Evolutionary conservation across 345 rosid species (phyloP), one percentile per base, ranked within the genome.

Genomic region (Reutealis trisperma): DNA sequence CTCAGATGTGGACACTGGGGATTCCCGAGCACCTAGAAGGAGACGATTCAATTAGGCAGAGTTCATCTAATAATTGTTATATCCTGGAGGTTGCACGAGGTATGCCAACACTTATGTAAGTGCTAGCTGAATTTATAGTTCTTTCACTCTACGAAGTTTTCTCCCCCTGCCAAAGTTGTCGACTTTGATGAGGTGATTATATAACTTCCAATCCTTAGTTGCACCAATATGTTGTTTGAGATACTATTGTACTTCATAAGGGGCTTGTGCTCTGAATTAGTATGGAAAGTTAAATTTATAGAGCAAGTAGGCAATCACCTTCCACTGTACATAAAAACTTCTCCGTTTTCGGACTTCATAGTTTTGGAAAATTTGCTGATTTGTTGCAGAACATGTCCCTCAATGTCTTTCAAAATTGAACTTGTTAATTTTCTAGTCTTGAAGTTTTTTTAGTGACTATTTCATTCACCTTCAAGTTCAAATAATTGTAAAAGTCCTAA

Each of bases 1-100:
- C 77, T 88, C 96, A 44, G 98, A 93, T 80, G 79, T 91, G 76
- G 96, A 91, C 79, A 86, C 91, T 75, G 94, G 87, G 49, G 96
- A 91, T 85, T 93, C 96, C 72, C 98, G 94, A 51, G 90, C 92
- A 15, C 96, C 93, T 72, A 88, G 96, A 73, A 90, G 98, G 80
- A 83, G 98, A 71, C 78, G 98, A 55, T 75, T 90, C 79, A 87
- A 81, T 85, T 90, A 83, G 80, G 57, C 54, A 71, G 68, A 25
- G 7, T 34, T 55, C 70, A 32, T 79, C 62, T 54, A 62, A 70
- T 70, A 37, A 62, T 54, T 34, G 25, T n/a, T 25, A 70, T 70
- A 21, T 34, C 42, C 24, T 75, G 65, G 67, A 57, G 54, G 57
- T 47, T 62, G 79, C 55, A 52, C 25, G 8, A 76, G 72, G 55